Evolutionary conservation across 1,139 yeast genomes (phyloP), one percentile per base, ranked within the genome.

Genomic region (Saccharomyces pastorianus): DNA sequence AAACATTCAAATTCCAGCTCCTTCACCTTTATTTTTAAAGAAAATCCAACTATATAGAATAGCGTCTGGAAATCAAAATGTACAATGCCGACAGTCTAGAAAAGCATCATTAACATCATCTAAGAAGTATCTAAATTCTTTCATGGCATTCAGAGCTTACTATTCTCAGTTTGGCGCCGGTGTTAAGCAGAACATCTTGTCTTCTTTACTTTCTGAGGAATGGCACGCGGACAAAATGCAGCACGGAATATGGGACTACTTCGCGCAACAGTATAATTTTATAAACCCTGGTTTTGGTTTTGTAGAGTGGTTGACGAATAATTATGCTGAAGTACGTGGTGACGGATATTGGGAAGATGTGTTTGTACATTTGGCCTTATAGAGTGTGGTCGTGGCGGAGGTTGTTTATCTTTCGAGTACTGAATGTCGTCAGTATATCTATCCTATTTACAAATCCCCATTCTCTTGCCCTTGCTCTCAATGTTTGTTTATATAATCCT

Each of bases 211-310:
- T 14, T 51, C 60, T n/a, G 49, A 48, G 34, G 79, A 84, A 6
- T 73, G 77, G 61, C 83, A 79, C 66, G 81, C 84, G 13, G 84
- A 80, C 64, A 74, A 71, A 57, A 74, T 80, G 1, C 81, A 82
- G 31, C 84, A 81, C 65, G 69, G 84, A 61, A 77, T 75, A 63
- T 77, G 72, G 67, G 50, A 46, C 55, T 32, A 50, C 31, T 51
- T 50, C 41, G 51, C 44, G 44, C 44, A 38, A 38, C 44, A 38
- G 44, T 38, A 38, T 38, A 38, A 38, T 38, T 38, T 38, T 38
- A 38, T 38, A 38, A 38, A 38, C 44, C 44, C 44, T 38, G 44
- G 44, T 38, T 38, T 38, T 38, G 44, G 44, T 38, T 38, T 38
- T 38, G 44, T 38, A 38, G 44, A 38, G 44, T 38, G 44, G 44